Base-by-base conservation (phyloP, 169 alveolate genomes). In the Theileria sp. region DNA sequence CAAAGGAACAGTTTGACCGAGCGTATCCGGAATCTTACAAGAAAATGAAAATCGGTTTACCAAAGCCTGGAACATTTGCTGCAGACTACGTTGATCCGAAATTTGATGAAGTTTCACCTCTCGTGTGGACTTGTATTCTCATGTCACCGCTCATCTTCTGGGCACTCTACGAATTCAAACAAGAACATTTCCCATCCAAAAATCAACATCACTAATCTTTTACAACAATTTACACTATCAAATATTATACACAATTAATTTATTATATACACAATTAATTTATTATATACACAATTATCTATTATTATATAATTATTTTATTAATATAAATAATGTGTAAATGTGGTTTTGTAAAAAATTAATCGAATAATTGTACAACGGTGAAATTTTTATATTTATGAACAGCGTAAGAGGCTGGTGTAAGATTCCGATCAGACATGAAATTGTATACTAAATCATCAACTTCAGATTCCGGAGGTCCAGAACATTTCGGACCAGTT, bases 41-140 rank as follows among this genome's bases (percentile, higher is more conserved):
- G 68, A 79, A 89, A n/a, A 90, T 90, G 94, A 79, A 87, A 54
- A 73, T 90, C 10, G 93, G 93, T n/a, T 87, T 90, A 26, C 93
- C 94, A 7, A 86, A 77, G 36, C 78, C 86, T 6, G 87, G 80
- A 6, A 72, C 87, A 15, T 70, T 77, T 54, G 77, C 69, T 19
- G 91, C 87, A 23, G 50, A 85, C 32, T 23, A 85, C 69, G 74
- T 79, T 62, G 91, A 85, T 64, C 91, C 91, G 69, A 68, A 50
- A 25, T 85, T 49, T 61, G 91, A 85, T 54, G 87, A 77, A 26
- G 73, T 85, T 51, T 85, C 91, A 30, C 91, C 91, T 12, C 72
- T 85, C 23, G 81, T 85, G 75, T 85, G 91, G 91, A 75, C 91
- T 25, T 15, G 49, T 56, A 75, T 85, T 8, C 21, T 85, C 23